Conservation (phyloP, 164 flowering plant species). For the Liriodendron chinense region DNA sequence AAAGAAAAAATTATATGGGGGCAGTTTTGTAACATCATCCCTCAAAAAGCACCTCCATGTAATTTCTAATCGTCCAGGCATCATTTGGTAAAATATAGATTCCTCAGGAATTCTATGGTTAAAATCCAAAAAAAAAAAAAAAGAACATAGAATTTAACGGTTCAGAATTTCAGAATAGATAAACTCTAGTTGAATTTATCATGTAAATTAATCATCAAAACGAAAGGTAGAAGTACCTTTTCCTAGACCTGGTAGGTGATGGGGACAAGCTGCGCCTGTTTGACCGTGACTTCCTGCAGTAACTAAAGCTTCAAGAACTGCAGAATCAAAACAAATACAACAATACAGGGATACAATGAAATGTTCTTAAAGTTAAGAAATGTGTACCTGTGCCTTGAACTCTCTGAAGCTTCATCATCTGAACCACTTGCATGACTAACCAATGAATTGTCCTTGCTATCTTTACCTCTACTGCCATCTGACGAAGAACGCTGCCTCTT, state of each 20-base stretch:
- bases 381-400: constrained; percentile 58
- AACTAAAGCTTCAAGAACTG: constrained; percentile 16
- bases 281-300: constrained; percentile 52
- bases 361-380: not conserved
- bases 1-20: too few relatives aligned
- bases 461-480: constrained; percentile 48
- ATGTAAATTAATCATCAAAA: not conserved
- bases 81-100: too few relatives aligned
- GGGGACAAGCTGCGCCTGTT: constrained; percentile 55
- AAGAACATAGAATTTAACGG: not conserved
- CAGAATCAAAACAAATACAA: not conserved
- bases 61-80: too few relatives aligned
- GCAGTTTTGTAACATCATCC: not conserved
- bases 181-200: not conserved
- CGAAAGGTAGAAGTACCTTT: constrained; percentile 47
- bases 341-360: not conserved
- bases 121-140: too few relatives aligned
- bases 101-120: too few relatives aligned
- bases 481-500: constrained; percentile 70
- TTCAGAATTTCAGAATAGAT: too few relatives aligned
- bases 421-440: constrained; percentile 41
- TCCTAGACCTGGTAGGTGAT: constrained; percentile 60
- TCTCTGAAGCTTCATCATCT: constrained; percentile 60
- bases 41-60: too few relatives aligned
- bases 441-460: constrained; percentile 42